Evolutionary conservation across 768 basidiomycete genomes (phyloP), one percentile per base, ranked within the genome.

Genomic region (Boletus sp.): DNA sequence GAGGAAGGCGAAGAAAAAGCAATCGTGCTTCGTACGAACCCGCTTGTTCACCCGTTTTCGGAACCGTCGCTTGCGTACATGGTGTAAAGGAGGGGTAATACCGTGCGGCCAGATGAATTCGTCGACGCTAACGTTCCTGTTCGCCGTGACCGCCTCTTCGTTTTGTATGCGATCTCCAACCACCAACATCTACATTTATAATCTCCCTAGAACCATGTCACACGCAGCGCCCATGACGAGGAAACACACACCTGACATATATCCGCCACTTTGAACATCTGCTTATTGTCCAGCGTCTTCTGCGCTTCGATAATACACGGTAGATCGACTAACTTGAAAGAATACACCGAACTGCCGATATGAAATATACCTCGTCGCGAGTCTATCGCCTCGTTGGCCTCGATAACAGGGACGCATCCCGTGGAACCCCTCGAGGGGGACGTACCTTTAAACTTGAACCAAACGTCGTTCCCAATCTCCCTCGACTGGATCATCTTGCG

Each of bases 71-170:
- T 97, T 97, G 51, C 96, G 82, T 43, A 84, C 92, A 65, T 95
- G 85, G 59, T 90, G 85, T 51, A 99, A 72, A 2, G 97, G 96
- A 46, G 96, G 96, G 0, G 95, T 97, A 43, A 98, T 77, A 3
- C 97, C 97, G 64, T 98, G 95, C 0, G 90, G 94, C 88, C 91
- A 99, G 51, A 98, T 93, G 70, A 95, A 98, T 60, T 98, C 95
- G 60, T 97, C 93, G 45, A 97, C 82, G 62, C 86, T 93, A 74
- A 96, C 90, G 50, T 79, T 82, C 67, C 83, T 85, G 41, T 82
- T 83, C 33, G 76, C 79, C 14, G 75, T 75, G 39, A 84, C 57
- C 2, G 81, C 77, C 34, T 90, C 88, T 57, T 95, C 89, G 41
- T 77, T 84, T 30, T 85, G 79, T 53, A 90, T 75, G 44, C 82